These are phyloP conservation scores for Carex cristatella DNA, from an alignment of 176 grass and related monocot genomes.

Conservation along the genomic window DNA sequence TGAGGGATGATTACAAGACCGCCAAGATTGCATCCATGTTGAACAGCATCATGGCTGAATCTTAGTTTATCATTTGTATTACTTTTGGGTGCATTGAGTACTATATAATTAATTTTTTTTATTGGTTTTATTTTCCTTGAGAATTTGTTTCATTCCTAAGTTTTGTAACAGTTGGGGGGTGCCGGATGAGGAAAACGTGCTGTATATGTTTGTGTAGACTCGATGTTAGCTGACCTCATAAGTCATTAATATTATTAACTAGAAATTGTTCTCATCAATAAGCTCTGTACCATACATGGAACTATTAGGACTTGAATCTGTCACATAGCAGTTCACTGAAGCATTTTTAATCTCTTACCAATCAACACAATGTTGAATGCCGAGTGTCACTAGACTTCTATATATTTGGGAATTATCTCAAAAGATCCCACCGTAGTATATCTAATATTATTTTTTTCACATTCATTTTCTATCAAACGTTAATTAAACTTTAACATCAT, in stretches of 20 bases:
- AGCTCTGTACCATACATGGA: not conserved
- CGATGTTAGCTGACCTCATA: slow-evolving; percentile 5
- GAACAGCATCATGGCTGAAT: slow-evolving; percentile 58
- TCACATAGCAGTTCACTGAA: not conserved
- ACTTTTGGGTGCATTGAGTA: not conserved
- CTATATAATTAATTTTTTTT: not conserved
- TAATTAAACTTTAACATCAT: too few species aligned
- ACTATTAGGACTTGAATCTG: not conserved
- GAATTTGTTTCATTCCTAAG: not conserved
- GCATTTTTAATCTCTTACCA: not conserved
- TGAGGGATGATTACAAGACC: slow-evolving; percentile 91
- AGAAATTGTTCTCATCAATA: not conserved
- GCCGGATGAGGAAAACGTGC: slow-evolving; percentile 7
- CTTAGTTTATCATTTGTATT: slow-evolving; percentile 26
- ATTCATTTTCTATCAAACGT: too few species aligned
- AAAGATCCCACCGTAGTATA: not conserved
- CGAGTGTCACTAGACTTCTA: not conserved
- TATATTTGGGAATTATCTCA: not conserved
- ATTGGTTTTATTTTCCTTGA: not conserved
- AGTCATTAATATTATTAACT: not conserved
- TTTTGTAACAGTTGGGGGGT: slow-evolving; percentile 14
- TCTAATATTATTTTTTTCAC: too few species aligned
- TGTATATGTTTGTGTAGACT: slow-evolving; percentile 26
- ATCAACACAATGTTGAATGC: not conserved
- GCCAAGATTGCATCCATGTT: slow-evolving; percentile 93